Evolutionary conservation across 1,284 basidiomycete genomes (phyloP).

Genomic region (Ganoderma sp.): DNA sequence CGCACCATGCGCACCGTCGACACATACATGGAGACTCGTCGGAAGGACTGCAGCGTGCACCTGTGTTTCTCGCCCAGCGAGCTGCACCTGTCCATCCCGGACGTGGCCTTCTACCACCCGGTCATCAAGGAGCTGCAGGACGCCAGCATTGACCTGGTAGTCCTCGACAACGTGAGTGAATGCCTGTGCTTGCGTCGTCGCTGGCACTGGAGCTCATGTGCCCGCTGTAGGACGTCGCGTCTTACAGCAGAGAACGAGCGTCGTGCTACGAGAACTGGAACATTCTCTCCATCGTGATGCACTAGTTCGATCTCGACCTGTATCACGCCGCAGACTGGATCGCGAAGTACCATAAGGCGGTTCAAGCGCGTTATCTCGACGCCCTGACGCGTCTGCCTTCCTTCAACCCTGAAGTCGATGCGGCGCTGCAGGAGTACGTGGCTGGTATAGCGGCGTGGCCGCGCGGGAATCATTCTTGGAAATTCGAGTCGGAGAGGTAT

Average conservation of each 20-base stretch:
- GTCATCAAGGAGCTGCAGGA: neutral
- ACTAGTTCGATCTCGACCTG: slow-evolving; percentile 34
- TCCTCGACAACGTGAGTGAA: slow-evolving; percentile 1
- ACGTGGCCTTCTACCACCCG: slow-evolving; percentile 2
- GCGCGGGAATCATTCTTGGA: slow-evolving; percentile 41
- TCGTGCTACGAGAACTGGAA: slow-evolving; percentile 43
- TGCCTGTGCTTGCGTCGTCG: too few relatives aligned
- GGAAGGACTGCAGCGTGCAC: slow-evolving; percentile 41
- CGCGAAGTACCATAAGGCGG: slow-evolving; percentile 35
- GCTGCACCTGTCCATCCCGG: slow-evolving; percentile 27
- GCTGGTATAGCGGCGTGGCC: slow-evolving; percentile 39
- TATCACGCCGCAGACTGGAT: slow-evolving; percentile 43
- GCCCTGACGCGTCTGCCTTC: slow-evolving; percentile 26
- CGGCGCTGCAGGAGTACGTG: slow-evolving; percentile 36
- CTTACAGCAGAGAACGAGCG: slow-evolving; percentile 47
- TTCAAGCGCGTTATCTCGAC: slow-evolving; percentile 38
- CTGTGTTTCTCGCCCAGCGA: slow-evolving; percentile 44
- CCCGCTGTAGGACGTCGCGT: slow-evolving; percentile 37
- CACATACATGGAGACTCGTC: slow-evolving; percentile 40
- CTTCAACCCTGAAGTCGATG: slow-evolving; percentile 15
- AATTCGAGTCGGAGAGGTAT: slow-evolving; percentile 42
- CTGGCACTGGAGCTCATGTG: too few relatives aligned
- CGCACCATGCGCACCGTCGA: slow-evolving; percentile 38
- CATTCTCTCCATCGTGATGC: slow-evolving; percentile 43
- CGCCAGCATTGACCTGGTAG: neutral